phyloP scores from a whole-genome alignment of 139 green algal species.

The Chlamydomonas incerta region DNA sequence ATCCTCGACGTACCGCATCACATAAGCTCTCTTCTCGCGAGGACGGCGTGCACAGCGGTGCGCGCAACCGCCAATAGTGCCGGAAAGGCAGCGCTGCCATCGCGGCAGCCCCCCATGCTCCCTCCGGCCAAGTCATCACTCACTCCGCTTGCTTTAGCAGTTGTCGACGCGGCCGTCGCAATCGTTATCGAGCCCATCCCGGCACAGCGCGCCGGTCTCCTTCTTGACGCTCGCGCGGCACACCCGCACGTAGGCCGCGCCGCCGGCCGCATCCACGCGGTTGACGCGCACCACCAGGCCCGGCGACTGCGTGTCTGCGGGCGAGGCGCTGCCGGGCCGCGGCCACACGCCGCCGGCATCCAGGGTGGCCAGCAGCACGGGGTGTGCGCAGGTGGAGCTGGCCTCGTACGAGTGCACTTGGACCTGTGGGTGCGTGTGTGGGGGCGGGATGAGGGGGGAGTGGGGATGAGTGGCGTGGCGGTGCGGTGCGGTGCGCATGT shows the following conservation, averaged over 20 bases:
- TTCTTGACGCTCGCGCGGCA: not conserved
- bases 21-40: no score
- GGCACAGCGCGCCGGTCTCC: not conserved
- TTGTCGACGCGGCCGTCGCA: not conserved
- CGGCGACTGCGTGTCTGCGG: not conserved
- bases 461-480: no score
- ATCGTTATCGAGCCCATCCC: not conserved
- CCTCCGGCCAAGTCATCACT: no score
- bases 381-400: not conserved
- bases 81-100: no score
- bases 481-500: no score
- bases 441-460: no score
- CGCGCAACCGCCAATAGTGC: no score
- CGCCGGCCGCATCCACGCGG: not conserved
- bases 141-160: not conserved
- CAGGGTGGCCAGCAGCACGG: not conserved
- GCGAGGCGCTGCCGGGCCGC: not conserved
- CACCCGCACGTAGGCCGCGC: not conserved
- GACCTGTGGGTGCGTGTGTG: no score
- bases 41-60: no score
- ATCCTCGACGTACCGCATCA: no score
- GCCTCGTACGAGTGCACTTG: not conserved
- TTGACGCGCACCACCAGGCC: constrained; percentile 14
- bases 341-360: constrained; percentile 17
- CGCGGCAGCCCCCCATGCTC: no score